Conservation (phyloP, 805 yeast species). For the Myxozyma neglecta region DNA sequence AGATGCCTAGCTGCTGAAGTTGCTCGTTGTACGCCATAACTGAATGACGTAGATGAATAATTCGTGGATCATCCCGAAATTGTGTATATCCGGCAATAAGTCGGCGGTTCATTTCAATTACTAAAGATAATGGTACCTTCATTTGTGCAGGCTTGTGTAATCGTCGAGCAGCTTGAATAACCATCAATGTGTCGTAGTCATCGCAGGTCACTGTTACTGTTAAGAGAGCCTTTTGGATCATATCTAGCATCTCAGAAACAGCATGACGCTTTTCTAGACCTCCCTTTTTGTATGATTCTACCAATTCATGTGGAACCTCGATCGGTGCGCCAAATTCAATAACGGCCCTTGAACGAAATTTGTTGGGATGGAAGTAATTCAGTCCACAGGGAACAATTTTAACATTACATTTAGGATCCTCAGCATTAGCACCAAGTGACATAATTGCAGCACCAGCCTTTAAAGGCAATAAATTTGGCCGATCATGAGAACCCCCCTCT, state of each 20-base stretch:
- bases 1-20: conserved; percentile 61
- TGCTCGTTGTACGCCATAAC: conserved; percentile 70
- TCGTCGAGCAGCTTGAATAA: conserved; percentile 88
- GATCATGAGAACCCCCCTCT: conserved; percentile 97
- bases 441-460: conserved; percentile 97
- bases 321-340: conserved; percentile 91
- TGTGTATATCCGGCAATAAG: conserved; percentile 78
- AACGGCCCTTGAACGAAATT: conserved; percentile 92
- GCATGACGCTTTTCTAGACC: conserved; percentile 74
- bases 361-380: conserved; percentile 95
- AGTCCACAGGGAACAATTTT: conserved; percentile 94
- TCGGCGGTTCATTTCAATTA: conserved; percentile 88
- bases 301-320: conserved; percentile 60
- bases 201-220: conserved; percentile 87
- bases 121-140: conserved; percentile 72
- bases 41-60: conserved; percentile 59
- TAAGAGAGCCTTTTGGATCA: conserved; percentile 73
- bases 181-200: conserved; percentile 88
- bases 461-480: conserved; percentile 85
- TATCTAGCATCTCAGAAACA: conserved; percentile 67
- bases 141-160: conserved; percentile 74
- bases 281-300: conserved; percentile 58
- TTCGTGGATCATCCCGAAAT: conserved; percentile 66
- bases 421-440: conserved; percentile 92
- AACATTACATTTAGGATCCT: conserved; percentile 71